Percentiles rank a stretch among this genome's conserved stretches.
Evolutionary conservation across 345 rosid genomes (phyloP).

Genomic region (Leavenworthia alabamica): DNA sequence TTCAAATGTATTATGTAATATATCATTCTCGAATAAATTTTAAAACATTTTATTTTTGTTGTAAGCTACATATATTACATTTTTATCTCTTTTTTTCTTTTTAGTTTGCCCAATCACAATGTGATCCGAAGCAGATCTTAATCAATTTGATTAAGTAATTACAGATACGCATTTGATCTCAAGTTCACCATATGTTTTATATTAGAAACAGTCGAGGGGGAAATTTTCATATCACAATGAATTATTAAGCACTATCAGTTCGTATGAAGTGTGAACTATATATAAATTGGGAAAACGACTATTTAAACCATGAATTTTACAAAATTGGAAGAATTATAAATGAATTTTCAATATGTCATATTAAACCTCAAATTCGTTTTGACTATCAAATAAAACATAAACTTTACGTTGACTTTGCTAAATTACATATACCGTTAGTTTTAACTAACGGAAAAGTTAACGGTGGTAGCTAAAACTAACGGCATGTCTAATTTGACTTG

Average conservation of each 20-base stretch:
- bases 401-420: too few species aligned
- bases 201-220: background rate
- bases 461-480: too few species aligned
- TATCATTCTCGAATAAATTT: constrained; percentile 10
- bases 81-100: background rate
- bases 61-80: background rate
- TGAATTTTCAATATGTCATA: too few species aligned
- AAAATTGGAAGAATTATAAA: too few species aligned
- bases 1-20: constrained; percentile 5
- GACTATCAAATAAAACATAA: too few species aligned
- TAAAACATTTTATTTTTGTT: background rate
- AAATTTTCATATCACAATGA: background rate
- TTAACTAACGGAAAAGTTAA: too few species aligned
- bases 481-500: too few species aligned
- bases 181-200: background rate
- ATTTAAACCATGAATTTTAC: too few species aligned
- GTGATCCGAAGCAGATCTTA: background rate
- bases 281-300: too few species aligned
- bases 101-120: background rate
- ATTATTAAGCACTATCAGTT: background rate
- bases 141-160: background rate
- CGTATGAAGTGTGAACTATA: background rate
- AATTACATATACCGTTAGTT: too few species aligned
- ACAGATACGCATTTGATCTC: background rate
- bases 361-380: too few species aligned